Percentiles rank a stretch among this genome's conserved stretches.
Evolutionary conservation across 306 rosid genomes (phyloP).

Genomic region (Albizia julibrissin): DNA sequence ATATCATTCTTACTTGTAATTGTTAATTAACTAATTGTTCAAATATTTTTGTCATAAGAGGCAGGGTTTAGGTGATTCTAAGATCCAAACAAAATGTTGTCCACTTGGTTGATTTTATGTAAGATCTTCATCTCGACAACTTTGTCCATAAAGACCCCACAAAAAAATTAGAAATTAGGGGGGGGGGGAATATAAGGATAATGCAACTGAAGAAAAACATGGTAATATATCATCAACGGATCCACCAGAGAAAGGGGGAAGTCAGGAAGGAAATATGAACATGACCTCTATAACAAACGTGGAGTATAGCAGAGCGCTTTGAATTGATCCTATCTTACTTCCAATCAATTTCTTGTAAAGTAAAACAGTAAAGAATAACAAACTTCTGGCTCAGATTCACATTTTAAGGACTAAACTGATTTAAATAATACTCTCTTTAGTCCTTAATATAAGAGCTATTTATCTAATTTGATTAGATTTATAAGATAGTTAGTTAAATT

Average conservation of each 20-base stretch:
- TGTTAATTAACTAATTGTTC: too few species aligned
- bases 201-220: background rate
- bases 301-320: conserved; percentile 85
- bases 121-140: background rate
- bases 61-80: too few species aligned
- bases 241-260: conserved; percentile 1
- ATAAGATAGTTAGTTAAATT: too few species aligned
- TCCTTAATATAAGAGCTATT: too few species aligned
- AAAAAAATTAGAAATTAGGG: too few species aligned
- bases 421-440: background rate
- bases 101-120: background rate
- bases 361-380: conserved; percentile 25
- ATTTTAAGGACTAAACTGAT: conserved; percentile 19
- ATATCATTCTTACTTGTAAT: too few species aligned
- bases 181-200: too few species aligned
- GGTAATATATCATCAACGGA: background rate
- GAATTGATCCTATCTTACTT: conserved; percentile 87
- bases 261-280: background rate
- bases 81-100: too few species aligned
- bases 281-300: conserved; percentile 87
- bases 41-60: too few species aligned
- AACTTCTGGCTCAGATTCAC: conserved; percentile 16
- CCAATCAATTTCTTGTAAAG: conserved; percentile 83
- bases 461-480: too few species aligned
- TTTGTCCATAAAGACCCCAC: too few species aligned